Base-by-base conservation (phyloP, 2,329 filamentous ascomycete genomes). In the Epichloe typhina region DNA sequence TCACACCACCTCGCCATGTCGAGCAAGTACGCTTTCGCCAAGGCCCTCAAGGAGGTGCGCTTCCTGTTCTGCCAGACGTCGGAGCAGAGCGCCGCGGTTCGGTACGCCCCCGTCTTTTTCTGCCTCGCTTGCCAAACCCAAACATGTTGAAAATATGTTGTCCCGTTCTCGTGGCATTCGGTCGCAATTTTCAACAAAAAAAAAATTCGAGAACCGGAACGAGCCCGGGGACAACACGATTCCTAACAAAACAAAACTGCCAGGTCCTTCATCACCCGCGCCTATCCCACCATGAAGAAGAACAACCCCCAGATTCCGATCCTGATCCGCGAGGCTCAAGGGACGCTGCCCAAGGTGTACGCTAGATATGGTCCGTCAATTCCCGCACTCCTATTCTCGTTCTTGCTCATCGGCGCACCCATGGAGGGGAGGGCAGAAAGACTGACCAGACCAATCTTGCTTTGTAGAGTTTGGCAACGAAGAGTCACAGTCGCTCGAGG, bases 271-370 rank as follows among this genome's bases (percentile, higher is more conserved):
- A 77, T 98, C 58, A 84, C 84, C 57, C 82, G 88, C 66, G 83
- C 89, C 58, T 98, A 98, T 71, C 93, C 93, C 45, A 93, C 87
- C 54, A 97, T 98, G 91, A 98, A 98, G 82, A 94, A 95, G 77
- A 87, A 91, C 78, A 98, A 98, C 75, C 93, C 93, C 52, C 75
- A 86, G 69, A 90, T 80, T 46, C 93, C 93, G 50, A 97, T 98
- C 70, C 76, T 98, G 75, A 83, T 98, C 64, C 87, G 93, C 65
- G 93, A 97, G 75, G 93, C 91, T 49, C 74, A 80, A 60, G 88
- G 87, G 63, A 88, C 87, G 50, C 74, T 86, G 66, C 91, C 93
- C 57, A 85, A 82, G 69, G 81, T 98, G 56, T 97, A 85, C 70
- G 90, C 91, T 59, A 79, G 93, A 82, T 98, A 94, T 67, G 91